Conservation (phyloP, 176 grass and related monocot genomes). For the Oryza punctata region DNA sequence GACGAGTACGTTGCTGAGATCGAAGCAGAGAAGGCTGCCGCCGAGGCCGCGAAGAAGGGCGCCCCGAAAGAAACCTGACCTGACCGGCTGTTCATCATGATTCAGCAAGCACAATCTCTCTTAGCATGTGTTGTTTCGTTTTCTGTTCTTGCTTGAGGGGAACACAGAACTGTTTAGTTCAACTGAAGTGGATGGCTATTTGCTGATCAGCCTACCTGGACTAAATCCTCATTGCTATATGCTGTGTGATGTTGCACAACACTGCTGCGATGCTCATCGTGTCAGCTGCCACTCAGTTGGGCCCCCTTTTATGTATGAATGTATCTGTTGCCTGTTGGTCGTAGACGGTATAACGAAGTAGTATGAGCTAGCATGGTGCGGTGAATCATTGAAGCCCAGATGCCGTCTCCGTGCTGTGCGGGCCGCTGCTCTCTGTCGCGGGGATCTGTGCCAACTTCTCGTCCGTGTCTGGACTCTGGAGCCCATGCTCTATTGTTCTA, state of each 20-base stretch:
- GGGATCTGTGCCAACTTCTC: too few relatives aligned
- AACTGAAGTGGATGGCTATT: background rate
- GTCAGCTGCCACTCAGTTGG: too few relatives aligned
- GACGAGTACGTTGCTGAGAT: constrained; percentile 85
- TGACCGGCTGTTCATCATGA: background rate
- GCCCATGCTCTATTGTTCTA: too few relatives aligned
- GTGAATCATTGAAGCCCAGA: too few relatives aligned
- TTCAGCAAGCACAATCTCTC: background rate
- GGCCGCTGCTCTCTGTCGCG: too few relatives aligned
- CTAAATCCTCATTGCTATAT: background rate
- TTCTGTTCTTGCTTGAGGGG: constrained; percentile 8
- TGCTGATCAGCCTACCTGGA: constrained; percentile 7
- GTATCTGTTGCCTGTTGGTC: too few relatives aligned
- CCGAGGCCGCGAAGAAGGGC: constrained; percentile 92
- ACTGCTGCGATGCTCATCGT: too few relatives aligned
- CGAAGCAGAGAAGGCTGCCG: constrained; percentile 86
- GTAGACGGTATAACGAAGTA: too few relatives aligned
- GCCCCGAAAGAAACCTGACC: constrained; percentile 41
- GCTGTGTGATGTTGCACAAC: background rate
- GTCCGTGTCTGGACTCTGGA: too few relatives aligned
- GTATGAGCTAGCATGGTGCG: too few relatives aligned
- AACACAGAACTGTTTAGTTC: constrained; percentile 13
- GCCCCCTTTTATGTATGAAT: too few relatives aligned
- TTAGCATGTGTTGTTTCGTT: background rate
- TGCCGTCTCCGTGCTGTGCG: too few relatives aligned